Evolutionary conservation across 2,329 filamentous ascomycete species (phyloP).

Genomic region (Colletotrichum lentis): DNA sequence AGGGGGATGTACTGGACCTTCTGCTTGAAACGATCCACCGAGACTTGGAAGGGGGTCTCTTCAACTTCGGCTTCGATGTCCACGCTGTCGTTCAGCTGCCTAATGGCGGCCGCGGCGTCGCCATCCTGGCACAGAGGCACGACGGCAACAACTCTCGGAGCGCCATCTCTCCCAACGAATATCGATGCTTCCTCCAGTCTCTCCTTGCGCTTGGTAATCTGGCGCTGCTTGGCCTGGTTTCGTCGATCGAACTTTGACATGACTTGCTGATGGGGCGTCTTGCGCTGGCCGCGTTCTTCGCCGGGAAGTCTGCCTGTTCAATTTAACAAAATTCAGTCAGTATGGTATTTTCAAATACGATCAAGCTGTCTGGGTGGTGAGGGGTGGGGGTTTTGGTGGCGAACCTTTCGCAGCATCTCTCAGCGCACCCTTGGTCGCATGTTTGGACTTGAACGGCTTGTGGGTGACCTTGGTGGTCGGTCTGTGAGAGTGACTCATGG

Average conservation of each 20-base stretch:
- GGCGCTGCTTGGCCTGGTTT: constrained; percentile 93
- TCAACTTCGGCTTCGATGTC: constrained; percentile 75
- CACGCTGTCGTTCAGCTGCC: constrained; percentile 77
- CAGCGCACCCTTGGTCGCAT: constrained; percentile 86
- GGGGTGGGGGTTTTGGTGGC: constrained; percentile 26
- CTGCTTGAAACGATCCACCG: constrained; percentile 92
- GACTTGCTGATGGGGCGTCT: constrained; percentile 93
- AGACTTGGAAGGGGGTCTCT: constrained; percentile 68
- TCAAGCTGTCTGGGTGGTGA: background rate
- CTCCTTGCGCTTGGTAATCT: constrained; percentile 82
- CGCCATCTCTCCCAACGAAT: constrained; percentile 86
- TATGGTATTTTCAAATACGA: background rate
- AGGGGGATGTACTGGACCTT: constrained; percentile 86
- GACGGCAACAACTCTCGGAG: constrained; percentile 86
- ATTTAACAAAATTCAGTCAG: background rate
- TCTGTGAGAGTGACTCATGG: constrained; percentile 82
- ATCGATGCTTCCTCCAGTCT: constrained; percentile 80
- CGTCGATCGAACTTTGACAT: constrained; percentile 97
- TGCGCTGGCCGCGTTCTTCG: constrained; percentile 76
- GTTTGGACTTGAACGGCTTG: constrained; percentile 92
- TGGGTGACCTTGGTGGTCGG: constrained; percentile 88
- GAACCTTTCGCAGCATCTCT: constrained; percentile 86
- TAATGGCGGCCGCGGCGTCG: constrained; percentile 72
- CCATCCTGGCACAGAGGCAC: constrained; percentile 82
- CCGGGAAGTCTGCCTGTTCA: constrained; percentile 74